These are phyloP conservation scores for Maudiozyma humilis DNA, from an alignment of 1,139 yeast genomes.

Conservation along the genomic window DNA sequence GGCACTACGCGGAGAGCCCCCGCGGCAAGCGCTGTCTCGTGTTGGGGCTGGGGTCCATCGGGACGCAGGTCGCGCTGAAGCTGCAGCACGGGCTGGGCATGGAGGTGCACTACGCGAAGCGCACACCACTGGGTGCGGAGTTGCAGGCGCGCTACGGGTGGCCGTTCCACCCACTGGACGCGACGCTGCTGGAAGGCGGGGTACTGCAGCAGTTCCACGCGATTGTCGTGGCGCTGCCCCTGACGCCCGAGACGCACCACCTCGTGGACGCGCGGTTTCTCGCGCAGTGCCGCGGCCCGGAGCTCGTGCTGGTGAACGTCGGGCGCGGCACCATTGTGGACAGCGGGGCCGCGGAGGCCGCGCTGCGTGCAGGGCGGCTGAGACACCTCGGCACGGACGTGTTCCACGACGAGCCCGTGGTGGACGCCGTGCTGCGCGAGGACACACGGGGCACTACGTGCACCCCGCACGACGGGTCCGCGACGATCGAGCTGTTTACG, in stretches of 20 bases:
- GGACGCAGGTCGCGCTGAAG: conserved; percentile 52
- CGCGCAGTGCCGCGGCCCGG: conserved; percentile 36
- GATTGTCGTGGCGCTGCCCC: conserved; percentile 62
- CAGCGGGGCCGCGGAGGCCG: conserved; percentile 53
- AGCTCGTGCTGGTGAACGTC: conserved; percentile 61
- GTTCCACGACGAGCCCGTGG: conserved; percentile 62
- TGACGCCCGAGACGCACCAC: conserved; percentile 50
- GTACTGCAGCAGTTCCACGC: conserved; percentile 37
- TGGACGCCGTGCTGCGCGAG: conserved; percentile 45
- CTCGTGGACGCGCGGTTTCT: conserved; percentile 46
- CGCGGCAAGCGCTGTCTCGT: conserved; percentile 53
- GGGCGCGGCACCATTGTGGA: conserved; percentile 75
- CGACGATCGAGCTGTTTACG: conserved; percentile 47
- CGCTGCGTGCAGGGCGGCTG: conserved; percentile 51
- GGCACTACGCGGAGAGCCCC: conserved; percentile 40
- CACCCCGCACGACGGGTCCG: conserved; percentile 76
- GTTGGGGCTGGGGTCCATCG: conserved; percentile 75
- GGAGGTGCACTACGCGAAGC: conserved; percentile 57
- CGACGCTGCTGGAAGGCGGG: conserved; percentile 21
- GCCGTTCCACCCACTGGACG: conserved; percentile 35
- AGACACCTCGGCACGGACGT: conserved; percentile 77
- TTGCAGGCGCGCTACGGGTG: conserved; percentile 35
- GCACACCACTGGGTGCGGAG: no score
- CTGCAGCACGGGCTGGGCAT: conserved; percentile 52
- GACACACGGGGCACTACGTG: conserved; percentile 45